These are phyloP conservation scores for Pelargonium myrrhifolium DNA, from an alignment of 441 rosid genomes.

Conservation along the genomic window DNA sequence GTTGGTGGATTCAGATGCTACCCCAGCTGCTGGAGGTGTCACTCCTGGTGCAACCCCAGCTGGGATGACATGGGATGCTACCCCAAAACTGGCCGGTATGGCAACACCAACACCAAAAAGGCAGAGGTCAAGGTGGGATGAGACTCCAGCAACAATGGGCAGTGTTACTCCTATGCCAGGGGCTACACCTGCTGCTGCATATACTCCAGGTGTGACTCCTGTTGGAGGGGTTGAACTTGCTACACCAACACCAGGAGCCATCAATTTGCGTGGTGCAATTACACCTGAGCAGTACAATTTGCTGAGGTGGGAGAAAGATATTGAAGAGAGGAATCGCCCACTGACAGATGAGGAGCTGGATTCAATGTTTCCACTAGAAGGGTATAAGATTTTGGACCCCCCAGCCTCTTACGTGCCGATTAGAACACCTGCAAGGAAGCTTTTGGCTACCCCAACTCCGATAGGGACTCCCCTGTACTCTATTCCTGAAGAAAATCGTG, in stretches of 20 bases:
- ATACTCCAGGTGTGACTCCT: conserved; percentile 87
- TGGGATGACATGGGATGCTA: conserved; percentile 90
- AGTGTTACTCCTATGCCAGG: conserved; percentile 90
- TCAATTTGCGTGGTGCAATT: conserved; percentile 57
- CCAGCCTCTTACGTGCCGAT: conserved; percentile 97
- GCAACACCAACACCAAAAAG: conserved; percentile 86
- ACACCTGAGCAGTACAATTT: conserved; percentile 84
- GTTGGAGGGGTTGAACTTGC: conserved; percentile 78
- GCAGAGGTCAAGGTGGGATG: conserved; percentile 97
- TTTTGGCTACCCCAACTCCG: conserved; percentile 85
- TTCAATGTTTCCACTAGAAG: conserved; percentile 84
- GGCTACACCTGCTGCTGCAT: conserved; percentile 70
- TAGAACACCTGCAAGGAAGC: conserved; percentile 83
- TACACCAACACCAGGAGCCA: conserved; percentile 72
- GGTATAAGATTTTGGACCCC: conserved; percentile 84
- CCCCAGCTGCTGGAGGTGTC: conserved; percentile 64
- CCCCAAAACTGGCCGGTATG: conserved; percentile 60
- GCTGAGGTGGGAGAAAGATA: conserved; percentile 94
- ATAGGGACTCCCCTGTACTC: conserved; percentile 74
- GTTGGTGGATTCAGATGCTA: conserved; percentile 74
- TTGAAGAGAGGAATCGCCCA: conserved; percentile 92
- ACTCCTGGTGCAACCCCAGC: conserved; percentile 94
- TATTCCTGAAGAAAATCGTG: conserved; percentile 89
- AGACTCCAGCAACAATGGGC: conserved; percentile 93
- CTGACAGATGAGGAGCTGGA: conserved; percentile 94